Evolutionary conservation across 441 rosid species (phyloP).

Genomic region (Omphalea diandra): DNA sequence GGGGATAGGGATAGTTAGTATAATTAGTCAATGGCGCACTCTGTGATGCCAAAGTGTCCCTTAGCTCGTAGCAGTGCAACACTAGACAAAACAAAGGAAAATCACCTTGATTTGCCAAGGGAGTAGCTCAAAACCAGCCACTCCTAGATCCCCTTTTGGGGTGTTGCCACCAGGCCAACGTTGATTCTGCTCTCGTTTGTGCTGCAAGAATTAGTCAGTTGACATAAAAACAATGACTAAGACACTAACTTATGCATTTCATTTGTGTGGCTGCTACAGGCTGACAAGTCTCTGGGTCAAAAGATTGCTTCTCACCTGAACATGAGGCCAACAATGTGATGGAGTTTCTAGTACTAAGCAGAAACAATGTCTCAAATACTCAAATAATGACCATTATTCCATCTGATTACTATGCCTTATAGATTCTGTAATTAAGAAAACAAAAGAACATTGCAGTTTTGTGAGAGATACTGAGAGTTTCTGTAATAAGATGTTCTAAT

Average conservation of each 20-base stretch:
- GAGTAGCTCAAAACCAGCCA: too few species aligned
- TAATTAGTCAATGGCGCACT: too few species aligned
- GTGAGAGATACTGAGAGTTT: background rate
- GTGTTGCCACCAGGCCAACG: too few species aligned
- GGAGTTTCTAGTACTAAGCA: conserved; percentile 5
- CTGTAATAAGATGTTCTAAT: background rate
- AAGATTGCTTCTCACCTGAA: conserved; percentile 72
- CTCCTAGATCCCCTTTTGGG: too few species aligned
- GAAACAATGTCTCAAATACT: background rate
- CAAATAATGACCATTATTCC: background rate
- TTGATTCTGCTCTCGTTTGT: too few species aligned
- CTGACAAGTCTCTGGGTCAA: conserved; percentile 67
- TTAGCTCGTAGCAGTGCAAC: too few species aligned
- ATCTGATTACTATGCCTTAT: background rate
- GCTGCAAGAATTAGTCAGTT: too few species aligned
- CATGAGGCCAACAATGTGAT: conserved; percentile 53
- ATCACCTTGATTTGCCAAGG: too few species aligned
- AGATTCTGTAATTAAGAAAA: background rate
- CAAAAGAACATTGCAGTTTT: background rate
- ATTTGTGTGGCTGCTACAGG: conserved; percentile 43
- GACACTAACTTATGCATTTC: background rate
- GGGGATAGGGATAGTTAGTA: too few species aligned
- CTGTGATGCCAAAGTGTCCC: too few species aligned
- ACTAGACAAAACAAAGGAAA: too few species aligned
- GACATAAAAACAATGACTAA: background rate